These are phyloP conservation scores for Saturnispora sanitii DNA, from an alignment of 805 yeast species.

Conservation along the genomic window DNA sequence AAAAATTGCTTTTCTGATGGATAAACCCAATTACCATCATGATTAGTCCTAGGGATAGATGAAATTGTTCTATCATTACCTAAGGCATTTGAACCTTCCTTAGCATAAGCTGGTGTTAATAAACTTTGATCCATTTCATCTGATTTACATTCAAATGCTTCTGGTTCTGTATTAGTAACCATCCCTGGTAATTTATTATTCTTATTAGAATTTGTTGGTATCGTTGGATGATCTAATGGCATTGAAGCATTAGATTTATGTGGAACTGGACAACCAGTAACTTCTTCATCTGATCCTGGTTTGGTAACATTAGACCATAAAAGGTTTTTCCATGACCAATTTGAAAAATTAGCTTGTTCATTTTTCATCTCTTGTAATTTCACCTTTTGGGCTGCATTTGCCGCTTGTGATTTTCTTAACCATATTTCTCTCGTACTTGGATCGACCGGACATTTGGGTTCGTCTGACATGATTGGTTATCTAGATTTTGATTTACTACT, in stretches of 20 bases:
- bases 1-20: constrained; percentile 93
- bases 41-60: constrained; percentile 72
- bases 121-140: constrained; percentile 27
- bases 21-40: constrained; percentile 73
- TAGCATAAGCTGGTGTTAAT: constrained; percentile 20
- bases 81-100: constrained; percentile 31
- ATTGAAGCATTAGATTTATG: constrained; percentile 11
- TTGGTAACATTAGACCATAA: constrained; percentile 16
- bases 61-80: constrained; percentile 71
- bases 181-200: constrained; percentile 10
- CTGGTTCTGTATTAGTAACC: constrained; percentile 11
- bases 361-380: not conserved
- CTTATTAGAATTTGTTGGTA: no score
- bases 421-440: constrained; percentile 50
- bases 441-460: constrained; percentile 57
- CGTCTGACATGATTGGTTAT: constrained; percentile 12
- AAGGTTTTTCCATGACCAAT: constrained; percentile 14
- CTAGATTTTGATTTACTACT: no score
- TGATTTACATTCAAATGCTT: constrained; percentile 42
- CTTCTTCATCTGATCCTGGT: not conserved
- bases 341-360: not conserved
- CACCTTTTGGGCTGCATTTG: constrained; percentile 12
- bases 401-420: constrained; percentile 31
- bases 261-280: constrained; percentile 9
- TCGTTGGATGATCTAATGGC: constrained; percentile 20